Evolutionary conservation across 768 basidiomycete species (phyloP), one percentile per base, ranked within the genome.

Genomic region (Tremella yokohamensis): DNA sequence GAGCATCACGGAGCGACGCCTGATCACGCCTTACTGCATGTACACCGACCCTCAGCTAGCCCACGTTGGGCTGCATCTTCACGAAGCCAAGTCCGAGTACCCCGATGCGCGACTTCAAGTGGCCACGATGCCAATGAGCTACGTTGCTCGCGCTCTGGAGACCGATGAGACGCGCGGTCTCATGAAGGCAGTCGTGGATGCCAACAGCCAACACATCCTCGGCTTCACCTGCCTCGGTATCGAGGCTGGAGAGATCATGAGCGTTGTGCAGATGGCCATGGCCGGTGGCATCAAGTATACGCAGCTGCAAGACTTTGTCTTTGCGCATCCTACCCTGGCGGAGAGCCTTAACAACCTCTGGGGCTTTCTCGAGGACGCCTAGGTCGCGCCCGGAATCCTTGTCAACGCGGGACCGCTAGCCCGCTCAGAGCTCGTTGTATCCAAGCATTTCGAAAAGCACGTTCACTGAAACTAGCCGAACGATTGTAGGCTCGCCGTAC

Each of bases 231-330:
- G 60, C 26, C 39, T 62, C 18, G 60, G 60, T 18, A 26, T 62
- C 13, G 60, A 62, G 47, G 60, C 57, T 19, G 60, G 58, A 44
- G 60, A 62, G 40, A 34, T 62, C n/a, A 62, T 62, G 60, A 47
- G 25, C 39, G 47, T 58, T 9, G 58, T 62, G 22, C 60, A 62
- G 38, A 51, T 45, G 40, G 58, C 60, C 37, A 62, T 62, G 49
- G 34, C 58, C 39, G 60, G 60, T 25, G 39, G 39, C 16, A 22
- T 58, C 8, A 51, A 34, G 25, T 62, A 44, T n/a, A 49, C 37
- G n/a, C 40, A 18, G 13, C 38, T 62, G 24, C 49, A 51, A 29
- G 40, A 56, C 44, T 57, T 49, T 7, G 42, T 62, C n/a, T 62
- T 57, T 49, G 58, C 60, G 15, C 60, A 62, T 19, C 60, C 60